Conservation (phyloP, 306 rosid genomes). For the Quercus bicolor region DNA sequence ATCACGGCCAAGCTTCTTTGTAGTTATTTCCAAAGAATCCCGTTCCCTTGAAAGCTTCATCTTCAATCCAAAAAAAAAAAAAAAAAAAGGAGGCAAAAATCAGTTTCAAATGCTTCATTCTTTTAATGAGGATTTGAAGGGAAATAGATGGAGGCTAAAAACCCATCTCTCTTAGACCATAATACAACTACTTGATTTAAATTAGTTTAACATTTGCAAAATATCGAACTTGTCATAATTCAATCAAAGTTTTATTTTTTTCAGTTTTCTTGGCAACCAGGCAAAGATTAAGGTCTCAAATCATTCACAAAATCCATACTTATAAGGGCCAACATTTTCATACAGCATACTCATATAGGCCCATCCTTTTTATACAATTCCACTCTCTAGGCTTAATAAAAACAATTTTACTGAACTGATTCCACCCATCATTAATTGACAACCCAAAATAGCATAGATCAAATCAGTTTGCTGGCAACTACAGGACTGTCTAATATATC, state of each 20-base stretch:
- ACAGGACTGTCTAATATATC: neutral
- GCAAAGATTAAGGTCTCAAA: neutral
- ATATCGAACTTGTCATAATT: neutral
- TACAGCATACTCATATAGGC: neutral
- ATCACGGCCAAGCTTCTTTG: conserved; percentile 78
- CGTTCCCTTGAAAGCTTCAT: conserved; percentile 62
- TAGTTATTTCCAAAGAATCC: conserved; percentile 62
- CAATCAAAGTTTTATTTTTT: neutral
- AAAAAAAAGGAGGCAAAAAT: conserved; percentile 1
- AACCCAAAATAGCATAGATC: neutral
- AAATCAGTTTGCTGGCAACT: neutral
- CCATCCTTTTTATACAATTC: neutral
- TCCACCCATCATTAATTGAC: neutral
- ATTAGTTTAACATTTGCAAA: neutral
- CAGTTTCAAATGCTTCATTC: neutral
- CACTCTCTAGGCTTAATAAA: neutral
- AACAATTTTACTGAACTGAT: neutral
- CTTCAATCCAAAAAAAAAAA: conserved; percentile 38
- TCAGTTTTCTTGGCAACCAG: too few relatives aligned
- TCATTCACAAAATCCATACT: neutral
- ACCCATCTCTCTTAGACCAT: neutral
- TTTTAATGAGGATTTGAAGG: neutral
- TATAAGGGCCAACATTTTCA: neutral
- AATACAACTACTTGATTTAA: neutral
- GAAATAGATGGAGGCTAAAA: neutral